phyloP scores from a whole-genome alignment of 371 early-diverging fungal species.

The Mucor velutinosus region DNA sequence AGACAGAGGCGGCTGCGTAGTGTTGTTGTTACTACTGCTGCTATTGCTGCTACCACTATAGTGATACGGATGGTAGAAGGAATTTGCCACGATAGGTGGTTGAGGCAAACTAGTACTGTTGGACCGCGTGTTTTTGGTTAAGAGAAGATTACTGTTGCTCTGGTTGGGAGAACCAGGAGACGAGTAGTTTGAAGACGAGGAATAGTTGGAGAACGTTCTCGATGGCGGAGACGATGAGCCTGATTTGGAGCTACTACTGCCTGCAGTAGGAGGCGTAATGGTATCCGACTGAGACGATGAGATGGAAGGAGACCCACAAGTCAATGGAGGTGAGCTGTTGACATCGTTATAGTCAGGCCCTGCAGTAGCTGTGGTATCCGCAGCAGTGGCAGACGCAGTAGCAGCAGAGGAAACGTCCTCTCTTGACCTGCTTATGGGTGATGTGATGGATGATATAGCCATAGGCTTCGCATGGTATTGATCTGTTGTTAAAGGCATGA shows the following conservation, averaged over 20 bases:
- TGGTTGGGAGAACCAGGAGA: slow-evolving; percentile 3
- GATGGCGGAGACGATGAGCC: slow-evolving; percentile 7
- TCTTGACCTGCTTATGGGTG: slow-evolving; percentile 11
- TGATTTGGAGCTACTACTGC: background rate
- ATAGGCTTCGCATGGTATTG: slow-evolving; percentile 33
- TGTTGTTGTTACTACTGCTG: background rate
- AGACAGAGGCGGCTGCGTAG: slow-evolving; percentile 36
- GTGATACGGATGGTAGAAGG: background rate
- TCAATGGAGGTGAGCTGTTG: background rate
- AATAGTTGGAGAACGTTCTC: slow-evolving; percentile 6
- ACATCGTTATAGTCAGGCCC: background rate
- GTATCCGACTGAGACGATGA: slow-evolving; percentile 5
- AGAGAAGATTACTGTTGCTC: background rate
- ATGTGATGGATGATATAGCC: slow-evolving; percentile 46
- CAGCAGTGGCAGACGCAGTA: background rate
- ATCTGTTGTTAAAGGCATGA: slow-evolving; percentile 5
- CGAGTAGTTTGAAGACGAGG: slow-evolving; percentile 7
- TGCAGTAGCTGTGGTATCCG: background rate
- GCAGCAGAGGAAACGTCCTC: background rate
- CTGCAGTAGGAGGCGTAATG: slow-evolving; percentile 3
- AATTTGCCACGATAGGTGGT: background rate
- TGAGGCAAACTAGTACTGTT: background rate
- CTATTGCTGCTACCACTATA: background rate
- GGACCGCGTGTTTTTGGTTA: background rate
- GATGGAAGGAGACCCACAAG: slow-evolving; percentile 14